Base-by-base conservation (phyloP, 176 grass and related monocot genomes). In the Lolium multiflorum region DNA sequence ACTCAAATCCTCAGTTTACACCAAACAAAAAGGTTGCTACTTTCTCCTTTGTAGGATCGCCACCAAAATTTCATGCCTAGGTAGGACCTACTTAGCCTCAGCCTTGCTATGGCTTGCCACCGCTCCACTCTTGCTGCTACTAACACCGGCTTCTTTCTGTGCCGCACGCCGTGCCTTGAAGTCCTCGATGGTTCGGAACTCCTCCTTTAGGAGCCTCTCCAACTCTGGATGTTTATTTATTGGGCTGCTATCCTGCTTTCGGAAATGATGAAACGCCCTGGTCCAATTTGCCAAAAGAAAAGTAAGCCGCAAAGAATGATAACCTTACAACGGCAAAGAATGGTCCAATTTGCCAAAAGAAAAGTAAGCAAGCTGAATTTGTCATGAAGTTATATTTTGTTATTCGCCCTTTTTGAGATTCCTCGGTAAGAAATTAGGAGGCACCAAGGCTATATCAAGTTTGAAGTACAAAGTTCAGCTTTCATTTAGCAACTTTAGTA, bases 251-350 rank as follows among this genome's bases (percentile, higher is more conserved):
- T 65, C 87, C 24, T 76, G 79, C 22, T 74, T 90, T 26, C 94
- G 92, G 78, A 82, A 99, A 87, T 99, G 91, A 64, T 99, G 97
- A 87, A 99, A 94, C 81, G 97, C 97, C 97, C 97, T 99, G 84
- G 57, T 57, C 60, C 78, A 92, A 83, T 80, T 13, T 66, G 37
- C 2, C 78, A 14, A 54, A 74, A 86, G 39, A 55, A 6, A 11
- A 72, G 14, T 89, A 60, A 89, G 43, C 9, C 4, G 59, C 4
- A 11, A 77, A 82, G 24, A 48, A 89, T 85, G 41, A 74, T 17
- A 85, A 51, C 26, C 41, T 25, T 21, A 43, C 16, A 89, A 25
- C 18, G 31, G 31, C 31, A 35, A 35, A 35, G 31, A 35, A 35
- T 99, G 84, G 57, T 57, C 60, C 78, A 92, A 83, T 80, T 13